Evolutionary conservation across 2,329 filamentous ascomycete genomes (phyloP), one percentile per base, ranked within the genome.

Genomic region (Pseudocercospora macadamiae): DNA sequence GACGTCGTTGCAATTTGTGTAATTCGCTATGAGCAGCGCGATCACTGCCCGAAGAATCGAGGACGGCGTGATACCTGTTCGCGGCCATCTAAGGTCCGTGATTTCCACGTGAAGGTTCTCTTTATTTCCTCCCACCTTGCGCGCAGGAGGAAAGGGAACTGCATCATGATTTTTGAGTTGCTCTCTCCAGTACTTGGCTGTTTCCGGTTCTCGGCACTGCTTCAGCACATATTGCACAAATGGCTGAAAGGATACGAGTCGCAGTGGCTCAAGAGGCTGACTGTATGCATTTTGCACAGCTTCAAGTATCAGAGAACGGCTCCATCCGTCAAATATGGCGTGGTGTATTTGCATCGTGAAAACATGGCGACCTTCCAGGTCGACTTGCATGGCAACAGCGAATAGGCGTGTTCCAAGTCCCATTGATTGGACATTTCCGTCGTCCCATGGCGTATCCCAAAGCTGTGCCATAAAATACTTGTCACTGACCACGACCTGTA

Each of bases 31-130:
- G 6, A 60, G 32, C 10, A 60, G 34, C 16, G 39, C 58, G 45
- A 54, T 48, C 10, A 54, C 54, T n/a, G 47, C 23, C 12, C 45
- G 14, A 7, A 62, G 21, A 9, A 57, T 34, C 3, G 59, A 57
- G 4, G 60, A 48, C 9, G 42, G 42, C n/a, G 52, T 55, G 14
- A 60, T 54, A 18, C 49, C 49, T n/a, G 67, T 49, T 44, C 39
- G 36, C 39, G 51, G 53, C 54, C 57, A 64, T 30, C 9, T 54
- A 23, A 51, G 58, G 3, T 28, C 25, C 3, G 21, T 26, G 5
- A 68, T 63, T 1, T 51, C n/a, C 2, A 23, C 4, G 16, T 44
- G 23, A 2, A n/a, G 19, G 10, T 19, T 16, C 14, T 19, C 10
- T 26, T 18, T 16, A 12, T 42, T 14, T 4, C 44, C 8, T 10